Evolutionary conservation across 495 filamentous ascomycete species (phyloP).

Genomic region (Penicillium paradoxum): DNA sequence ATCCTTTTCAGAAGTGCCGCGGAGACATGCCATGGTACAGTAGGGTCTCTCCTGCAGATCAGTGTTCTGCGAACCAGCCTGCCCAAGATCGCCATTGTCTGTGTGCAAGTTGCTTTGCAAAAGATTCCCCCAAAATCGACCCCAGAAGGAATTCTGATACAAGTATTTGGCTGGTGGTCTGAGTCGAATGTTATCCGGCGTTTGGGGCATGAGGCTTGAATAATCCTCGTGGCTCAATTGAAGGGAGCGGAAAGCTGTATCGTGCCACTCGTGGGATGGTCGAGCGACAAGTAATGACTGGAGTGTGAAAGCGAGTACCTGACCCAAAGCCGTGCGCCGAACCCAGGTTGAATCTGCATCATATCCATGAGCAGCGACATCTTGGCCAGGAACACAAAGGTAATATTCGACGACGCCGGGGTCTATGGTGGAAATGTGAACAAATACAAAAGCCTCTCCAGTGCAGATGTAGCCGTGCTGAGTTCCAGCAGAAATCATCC

Average conservation of each 20-base stretch:
- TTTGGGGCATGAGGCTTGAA: not conserved
- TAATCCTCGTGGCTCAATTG: not conserved
- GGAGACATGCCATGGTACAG: slow-evolving; percentile 27
- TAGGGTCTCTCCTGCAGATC: slow-evolving; percentile 16
- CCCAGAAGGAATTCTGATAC: not conserved
- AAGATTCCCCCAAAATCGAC: not conserved
- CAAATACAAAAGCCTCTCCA: slow-evolving; percentile 41
- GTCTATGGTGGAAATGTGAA: slow-evolving; percentile 34
- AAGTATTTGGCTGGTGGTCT: not conserved
- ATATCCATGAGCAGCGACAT: slow-evolving; percentile 16
- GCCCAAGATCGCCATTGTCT: not conserved
- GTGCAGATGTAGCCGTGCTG: slow-evolving; percentile 41
- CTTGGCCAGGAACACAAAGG: slow-evolving; percentile 29
- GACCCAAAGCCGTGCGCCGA: slow-evolving; percentile 39
- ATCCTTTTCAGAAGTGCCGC: slow-evolving; percentile 19
- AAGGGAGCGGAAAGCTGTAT: slow-evolving; percentile 13
- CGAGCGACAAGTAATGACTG: slow-evolving; percentile 31
- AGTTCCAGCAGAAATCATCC: slow-evolving; percentile 37
- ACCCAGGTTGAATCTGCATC: slow-evolving; percentile 19
- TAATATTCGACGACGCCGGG: slow-evolving; percentile 23
- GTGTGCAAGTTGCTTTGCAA: not conserved
- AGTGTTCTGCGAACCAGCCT: slow-evolving; percentile 8
- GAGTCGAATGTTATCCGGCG: not conserved
- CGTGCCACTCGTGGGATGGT: slow-evolving; percentile 36
- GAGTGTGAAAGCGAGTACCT: slow-evolving; percentile 46